Base-by-base conservation (phyloP, 202 grass and related monocot species). In the Alloteropsis angusta region DNA sequence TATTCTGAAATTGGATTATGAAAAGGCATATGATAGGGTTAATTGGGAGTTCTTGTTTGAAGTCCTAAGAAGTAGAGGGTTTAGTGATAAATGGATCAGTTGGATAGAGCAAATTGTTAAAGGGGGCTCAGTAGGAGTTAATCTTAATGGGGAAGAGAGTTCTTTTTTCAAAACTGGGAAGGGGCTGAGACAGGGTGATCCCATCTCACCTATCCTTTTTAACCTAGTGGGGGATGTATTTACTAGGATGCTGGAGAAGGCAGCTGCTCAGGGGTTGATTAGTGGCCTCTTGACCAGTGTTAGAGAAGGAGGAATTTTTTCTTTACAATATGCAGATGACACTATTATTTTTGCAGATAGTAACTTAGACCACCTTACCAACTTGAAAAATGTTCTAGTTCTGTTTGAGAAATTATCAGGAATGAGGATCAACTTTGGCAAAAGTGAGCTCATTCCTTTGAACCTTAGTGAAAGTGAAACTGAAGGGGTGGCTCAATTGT, bases 241-340 rank as follows among this genome's bases (percentile, higher is more conserved):
- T 6, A 53, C 49, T 53, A 53, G 17, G 2, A 53, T 53, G 17
- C 3, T 36, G 0, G 3, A 7, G 4, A 19, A 7, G 8, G 5
- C 11, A 8, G 49, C 49, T 19, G n/a, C 0, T 1, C 1, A 52
- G 0, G 13, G 13, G 0, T 1, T 53, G 5, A 53, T 53, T 19
- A 7, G 5, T 0, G 18, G 49, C 1, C 3, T 19, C 21, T 1
- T 1, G 19, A 6, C 0, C 4, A 7, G 19, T 7, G 1, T 6
- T 10, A 10, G 8, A 2, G 7, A 0, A 9, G 1, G 9, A 1
- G 52, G 52, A 4, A 36, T 36, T 3, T 4, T 36, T 36, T 36
- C 35, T 0, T 4, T 36, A 2, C 35, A 6, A 4, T 36, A 36
- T 6, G 35, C 35, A 0, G 35, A 36, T 4, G 35, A 36, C 3